Evolutionary conservation across 179 eudicot species (phyloP).

Genomic region (Silene coronaria): DNA sequence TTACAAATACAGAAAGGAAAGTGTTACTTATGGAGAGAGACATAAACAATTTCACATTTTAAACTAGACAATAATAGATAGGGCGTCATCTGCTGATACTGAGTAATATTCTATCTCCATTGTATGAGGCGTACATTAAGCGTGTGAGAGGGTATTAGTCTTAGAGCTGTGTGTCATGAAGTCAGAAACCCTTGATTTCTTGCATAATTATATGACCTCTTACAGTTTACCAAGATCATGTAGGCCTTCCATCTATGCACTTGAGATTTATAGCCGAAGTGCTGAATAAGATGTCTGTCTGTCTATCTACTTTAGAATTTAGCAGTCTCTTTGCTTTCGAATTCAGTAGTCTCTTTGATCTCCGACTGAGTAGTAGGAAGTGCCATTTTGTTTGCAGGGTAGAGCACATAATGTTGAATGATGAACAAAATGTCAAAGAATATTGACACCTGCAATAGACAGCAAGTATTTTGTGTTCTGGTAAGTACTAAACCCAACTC

Average conservation of each 20-base stretch:
- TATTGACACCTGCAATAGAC: conserved; percentile 54
- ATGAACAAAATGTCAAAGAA: conserved; percentile 75
- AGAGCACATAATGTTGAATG: conserved; percentile 73
- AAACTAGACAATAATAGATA: no score
- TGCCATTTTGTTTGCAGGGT: conserved; percentile 40
- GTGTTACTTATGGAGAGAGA: no score
- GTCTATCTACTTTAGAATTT: not conserved
- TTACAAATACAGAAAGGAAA: not conserved
- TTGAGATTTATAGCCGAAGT: not conserved
- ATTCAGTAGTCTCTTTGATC: not conserved
- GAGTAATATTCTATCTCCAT: no score
- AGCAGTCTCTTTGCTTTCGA: not conserved
- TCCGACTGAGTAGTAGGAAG: conserved; percentile 15
- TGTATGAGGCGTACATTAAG: not conserved
- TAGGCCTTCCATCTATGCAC: no score
- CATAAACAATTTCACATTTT: no score
- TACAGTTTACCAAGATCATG: no score
- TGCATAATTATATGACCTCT: not conserved
- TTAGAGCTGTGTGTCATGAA: no score
- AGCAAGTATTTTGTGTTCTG: no score
- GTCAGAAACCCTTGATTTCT: not conserved
- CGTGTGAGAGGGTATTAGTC: no score
- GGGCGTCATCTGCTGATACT: no score
- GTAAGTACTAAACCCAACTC: no score
- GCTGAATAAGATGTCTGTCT: not conserved